These are phyloP conservation scores for Carex parvula DNA, from an alignment of 176 grass and related monocot genomes.

Conservation along the genomic window DNA sequence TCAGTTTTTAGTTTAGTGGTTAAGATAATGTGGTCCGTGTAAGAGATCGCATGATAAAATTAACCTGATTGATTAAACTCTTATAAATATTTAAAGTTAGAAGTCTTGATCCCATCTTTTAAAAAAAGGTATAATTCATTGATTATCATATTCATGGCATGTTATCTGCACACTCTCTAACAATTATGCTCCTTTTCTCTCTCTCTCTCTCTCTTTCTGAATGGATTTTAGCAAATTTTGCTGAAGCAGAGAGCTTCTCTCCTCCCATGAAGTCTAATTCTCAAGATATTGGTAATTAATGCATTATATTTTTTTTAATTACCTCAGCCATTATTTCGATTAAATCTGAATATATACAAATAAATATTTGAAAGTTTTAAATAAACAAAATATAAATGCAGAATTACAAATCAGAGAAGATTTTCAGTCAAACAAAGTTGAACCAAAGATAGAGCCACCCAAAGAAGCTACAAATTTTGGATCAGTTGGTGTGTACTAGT, in stretches of 20 bases:
- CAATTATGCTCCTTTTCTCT: neutral
- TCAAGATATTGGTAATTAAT: slow-evolving; percentile 29
- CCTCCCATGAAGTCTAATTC: neutral
- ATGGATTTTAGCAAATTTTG: neutral
- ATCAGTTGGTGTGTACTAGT: slow-evolving; percentile 17
- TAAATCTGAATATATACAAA: neutral
- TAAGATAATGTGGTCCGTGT: no score
- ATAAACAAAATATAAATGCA: neutral
- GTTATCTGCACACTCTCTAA: neutral
- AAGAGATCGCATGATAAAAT: no score
- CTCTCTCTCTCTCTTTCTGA: neutral
- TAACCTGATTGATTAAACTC: no score
- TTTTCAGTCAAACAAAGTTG: neutral
- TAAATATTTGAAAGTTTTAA: neutral
- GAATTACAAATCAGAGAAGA: slow-evolving; percentile 10
- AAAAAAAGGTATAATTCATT: neutral
- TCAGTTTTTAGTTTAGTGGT: no score
- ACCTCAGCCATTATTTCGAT: neutral
- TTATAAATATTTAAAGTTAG: no score
- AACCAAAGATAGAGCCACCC: neutral
- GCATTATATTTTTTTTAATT: neutral
- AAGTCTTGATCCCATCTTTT: no score
- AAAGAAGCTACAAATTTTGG: slow-evolving; percentile 13
- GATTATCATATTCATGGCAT: neutral
- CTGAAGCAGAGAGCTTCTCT: neutral